Percentiles rank a stretch among this genome's conserved stretches.
These are phyloP conservation scores for Saturnispora gosingensis DNA, from an alignment of 805 yeast species.

Conservation along the genomic window DNA sequence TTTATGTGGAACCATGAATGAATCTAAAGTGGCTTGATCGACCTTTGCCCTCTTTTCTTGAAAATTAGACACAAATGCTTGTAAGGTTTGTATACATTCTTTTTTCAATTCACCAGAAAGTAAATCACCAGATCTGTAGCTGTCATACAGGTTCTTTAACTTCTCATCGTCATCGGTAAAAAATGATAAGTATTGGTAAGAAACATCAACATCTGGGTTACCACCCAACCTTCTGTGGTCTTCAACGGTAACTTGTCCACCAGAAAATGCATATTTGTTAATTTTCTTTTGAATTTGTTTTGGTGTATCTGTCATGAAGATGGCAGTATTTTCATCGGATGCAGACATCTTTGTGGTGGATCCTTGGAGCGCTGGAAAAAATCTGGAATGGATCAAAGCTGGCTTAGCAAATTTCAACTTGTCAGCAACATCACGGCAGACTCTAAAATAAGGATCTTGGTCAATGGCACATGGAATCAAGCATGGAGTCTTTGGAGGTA, in stretches of 20 bases:
- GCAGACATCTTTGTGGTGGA: constrained; percentile 96
- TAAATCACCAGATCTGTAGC: constrained; percentile 71
- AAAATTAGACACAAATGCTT: constrained; percentile 69
- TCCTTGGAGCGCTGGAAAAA: constrained; percentile 98
- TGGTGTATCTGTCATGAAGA: constrained; percentile 91
- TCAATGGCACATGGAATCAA: constrained; percentile 98
- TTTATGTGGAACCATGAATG: constrained; percentile 80
- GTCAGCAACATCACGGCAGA: constrained; percentile 94
- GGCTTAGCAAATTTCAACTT: constrained; percentile 88
- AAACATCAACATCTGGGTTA: constrained; percentile 89
- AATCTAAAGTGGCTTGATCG: constrained; percentile 48
- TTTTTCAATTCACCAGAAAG: constrained; percentile 92
- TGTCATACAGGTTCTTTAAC: constrained; percentile 49
- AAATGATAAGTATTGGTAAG: constrained; percentile 86
- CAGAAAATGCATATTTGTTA: constrained; percentile 93
- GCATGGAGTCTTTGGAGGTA: constrained; percentile 86
- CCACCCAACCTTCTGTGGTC: constrained; percentile 90
- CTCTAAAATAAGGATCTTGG: constrained; percentile 97
- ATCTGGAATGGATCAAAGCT: constrained; percentile 83
- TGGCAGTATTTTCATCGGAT: constrained; percentile 80
- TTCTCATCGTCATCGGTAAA: constrained; percentile 84
- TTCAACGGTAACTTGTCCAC: constrained; percentile 81
- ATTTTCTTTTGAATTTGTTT: constrained; percentile 89
- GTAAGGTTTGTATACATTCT: constrained; percentile 70
- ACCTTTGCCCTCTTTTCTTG: constrained; percentile 69